Conservation (phyloP, 768 basidiomycete species). For the Tylopilus rubrobrunneus region DNA sequence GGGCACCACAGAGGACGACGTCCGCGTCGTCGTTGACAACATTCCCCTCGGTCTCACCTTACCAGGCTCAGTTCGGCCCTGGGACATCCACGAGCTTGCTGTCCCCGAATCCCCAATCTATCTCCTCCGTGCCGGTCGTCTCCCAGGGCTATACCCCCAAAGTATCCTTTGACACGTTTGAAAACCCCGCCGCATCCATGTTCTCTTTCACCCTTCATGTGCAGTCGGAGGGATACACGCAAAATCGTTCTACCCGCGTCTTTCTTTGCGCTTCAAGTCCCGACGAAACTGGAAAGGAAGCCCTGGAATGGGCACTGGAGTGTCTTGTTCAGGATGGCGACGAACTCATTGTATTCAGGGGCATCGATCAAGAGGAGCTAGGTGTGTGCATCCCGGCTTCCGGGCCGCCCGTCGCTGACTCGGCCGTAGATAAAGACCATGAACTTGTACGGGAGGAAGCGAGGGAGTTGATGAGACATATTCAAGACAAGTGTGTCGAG, state of each 20-base stretch:
- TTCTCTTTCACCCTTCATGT: conserved; percentile 86
- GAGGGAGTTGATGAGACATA: conserved; percentile 67
- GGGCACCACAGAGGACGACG: conserved; percentile 10
- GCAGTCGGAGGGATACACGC: conserved; percentile 76
- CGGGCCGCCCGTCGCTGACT: not conserved
- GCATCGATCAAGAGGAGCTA: conserved; percentile 82
- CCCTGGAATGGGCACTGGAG: conserved; percentile 91
- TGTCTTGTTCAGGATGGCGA: conserved; percentile 83
- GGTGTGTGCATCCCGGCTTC: conserved; percentile 40
- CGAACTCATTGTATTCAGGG: conserved; percentile 88
- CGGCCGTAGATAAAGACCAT: conserved; percentile 62
- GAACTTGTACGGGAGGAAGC: conserved; percentile 81
- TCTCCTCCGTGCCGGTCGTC: conserved; percentile 15
- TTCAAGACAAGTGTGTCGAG: conserved; percentile 80
- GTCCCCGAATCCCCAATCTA: conserved; percentile 17
- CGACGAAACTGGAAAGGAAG: conserved; percentile 85
- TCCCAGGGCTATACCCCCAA: conserved; percentile 35
- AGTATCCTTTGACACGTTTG: conserved; percentile 86
- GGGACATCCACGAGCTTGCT: conserved; percentile 12
- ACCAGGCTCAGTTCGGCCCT: conserved; percentile 13
- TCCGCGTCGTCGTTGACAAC: conserved; percentile 17
- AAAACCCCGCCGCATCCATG: conserved; percentile 76
- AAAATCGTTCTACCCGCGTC: conserved; percentile 74
- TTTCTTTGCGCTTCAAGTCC: conserved; percentile 87
- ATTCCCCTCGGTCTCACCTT: conserved; percentile 19